phyloP scores from a whole-genome alignment of 1,139 yeast species.

The Candida sanyaensis region DNA sequence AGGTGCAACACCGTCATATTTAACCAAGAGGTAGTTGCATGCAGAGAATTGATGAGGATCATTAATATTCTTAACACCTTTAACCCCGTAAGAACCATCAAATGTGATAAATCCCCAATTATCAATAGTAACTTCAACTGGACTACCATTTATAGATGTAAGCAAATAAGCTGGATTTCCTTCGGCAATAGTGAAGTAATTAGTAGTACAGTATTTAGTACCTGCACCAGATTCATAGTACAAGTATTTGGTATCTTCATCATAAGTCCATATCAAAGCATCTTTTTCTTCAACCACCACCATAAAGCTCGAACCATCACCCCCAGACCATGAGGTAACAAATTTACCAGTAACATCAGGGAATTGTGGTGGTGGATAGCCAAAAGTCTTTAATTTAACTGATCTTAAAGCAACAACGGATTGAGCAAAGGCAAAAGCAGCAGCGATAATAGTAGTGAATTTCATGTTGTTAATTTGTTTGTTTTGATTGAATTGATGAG shows the following conservation, averaged over 20 bases:
- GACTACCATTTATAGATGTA: conserved; percentile 1
- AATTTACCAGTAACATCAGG: conserved; percentile 6
- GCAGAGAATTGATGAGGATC: conserved; percentile 6
- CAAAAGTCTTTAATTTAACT: conserved; percentile 3
- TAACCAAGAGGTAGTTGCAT: conserved; percentile 4
- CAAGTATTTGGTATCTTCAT: conserved; percentile 2
- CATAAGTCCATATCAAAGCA: conserved; percentile 2
- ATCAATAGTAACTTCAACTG: neutral
- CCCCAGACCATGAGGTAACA: too few species aligned
- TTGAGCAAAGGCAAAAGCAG: conserved; percentile 2
- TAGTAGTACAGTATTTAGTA: neutral
- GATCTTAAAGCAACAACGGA: neutral
- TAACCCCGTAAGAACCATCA: conserved; percentile 5
- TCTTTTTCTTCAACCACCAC: conserved; percentile 4
- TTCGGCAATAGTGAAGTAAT: conserved; percentile 2
- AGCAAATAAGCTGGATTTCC: conserved; percentile 3
- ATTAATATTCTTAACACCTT: conserved; percentile 4
- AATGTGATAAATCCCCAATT: conserved; percentile 4
- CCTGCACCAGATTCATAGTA: conserved; percentile 3
- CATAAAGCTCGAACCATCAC: too few species aligned
- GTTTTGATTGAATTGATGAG: neutral
- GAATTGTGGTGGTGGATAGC: conserved; percentile 6
- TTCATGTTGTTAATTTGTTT: neutral
- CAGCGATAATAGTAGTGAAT: conserved; percentile 3
- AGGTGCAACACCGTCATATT: conserved; percentile 2